Evolutionary conservation across 768 basidiomycete species (phyloP), one percentile per base, ranked within the genome.

Genomic region (Lentinula raphanica): DNA sequence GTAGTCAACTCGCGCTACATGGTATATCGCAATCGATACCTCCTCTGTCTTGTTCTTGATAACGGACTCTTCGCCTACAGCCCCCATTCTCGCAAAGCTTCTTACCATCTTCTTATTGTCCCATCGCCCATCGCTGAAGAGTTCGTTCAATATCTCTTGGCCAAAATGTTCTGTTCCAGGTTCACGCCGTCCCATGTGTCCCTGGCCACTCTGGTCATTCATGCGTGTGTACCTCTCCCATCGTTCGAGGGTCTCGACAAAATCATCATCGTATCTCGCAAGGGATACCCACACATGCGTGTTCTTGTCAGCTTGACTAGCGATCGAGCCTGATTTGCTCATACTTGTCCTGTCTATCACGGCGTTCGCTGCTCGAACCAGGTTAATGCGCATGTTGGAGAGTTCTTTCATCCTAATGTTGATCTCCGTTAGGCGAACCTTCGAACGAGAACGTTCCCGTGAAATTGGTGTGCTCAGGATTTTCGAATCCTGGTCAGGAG

Each of bases 31-130:
- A n/a, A 12, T 17, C 12, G 62, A 53, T 40, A 78, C 76, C 67
- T 73, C 69, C n/a, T 72, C 68, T 15, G 67, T 64, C 9, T 68
- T 68, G 32, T 68, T 68, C 51, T 71, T 74, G 55, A 63, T 66
- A 17, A 74, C 63, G 5, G 65, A 64, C 5, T 66, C 65, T 5
- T 72, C 70, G 6, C 69, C 70, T 13, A 68, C 63, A 4, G 68
- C 65, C 5, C 81, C 83, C 70, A 93, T 71, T 60, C 80, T 77
- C 1, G 88, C 87, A 71, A 92, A 93, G 58, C 79, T 81, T 51
- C 77, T 72, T 49, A 93, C 84, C 92, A 93, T 92, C 77, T 92
- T 93, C 58, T 69, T 70, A 46, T 71, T 76, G 68, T 94, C 92
- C 87, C 88, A 92, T 62, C 65, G 75, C 11, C 79, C 85, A 42